A percentile compares a stretch with the other conserved stretches of the same genome.
These are phyloP conservation scores for Botrytis deweyae DNA, from an alignment of 2,329 filamentous ascomycete species.

Conservation along the genomic window DNA sequence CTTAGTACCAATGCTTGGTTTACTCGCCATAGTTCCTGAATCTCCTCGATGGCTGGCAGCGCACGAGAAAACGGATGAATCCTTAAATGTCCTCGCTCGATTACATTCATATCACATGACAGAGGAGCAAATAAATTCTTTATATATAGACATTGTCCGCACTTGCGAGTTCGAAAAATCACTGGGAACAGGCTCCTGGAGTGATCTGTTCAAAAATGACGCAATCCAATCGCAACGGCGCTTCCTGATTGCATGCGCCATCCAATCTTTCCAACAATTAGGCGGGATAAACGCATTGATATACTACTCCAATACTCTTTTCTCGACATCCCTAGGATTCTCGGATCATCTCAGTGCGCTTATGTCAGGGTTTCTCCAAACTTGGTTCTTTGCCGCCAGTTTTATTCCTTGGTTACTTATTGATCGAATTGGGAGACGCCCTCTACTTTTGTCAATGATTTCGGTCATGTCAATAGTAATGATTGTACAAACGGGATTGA, in stretches of 20 bases:
- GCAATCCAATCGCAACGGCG: constrained; percentile 48
- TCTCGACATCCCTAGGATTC: constrained; percentile 47
- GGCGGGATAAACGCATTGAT: constrained; percentile 45
- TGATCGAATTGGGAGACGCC: constrained; percentile 61
- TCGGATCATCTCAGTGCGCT: constrained; percentile 47
- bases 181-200: constrained; percentile 39
- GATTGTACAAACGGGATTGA: constrained; percentile 44
- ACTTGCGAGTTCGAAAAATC: constrained; percentile 40
- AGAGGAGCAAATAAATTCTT: constrained; percentile 30
- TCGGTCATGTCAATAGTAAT: constrained; percentile 45
- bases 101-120: constrained; percentile 45
- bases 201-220: constrained; percentile 31
- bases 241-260: constrained; percentile 50
- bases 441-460: constrained; percentile 60
- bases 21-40: constrained; percentile 54
- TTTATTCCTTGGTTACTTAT: constrained; percentile 45
- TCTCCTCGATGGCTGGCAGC: constrained; percentile 47
- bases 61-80: constrained; percentile 44
- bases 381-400: constrained; percentile 46
- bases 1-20: constrained; percentile 46
- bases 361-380: constrained; percentile 54
- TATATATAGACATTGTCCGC: constrained; percentile 39
- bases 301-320: constrained; percentile 47
- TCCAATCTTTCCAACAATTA: constrained; percentile 53
- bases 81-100: constrained; percentile 47